Evolutionary conservation across 352 stramenopile species (phyloP), one percentile per base, ranked within the genome.

Genomic region (Phytopythium ostracodes): DNA sequence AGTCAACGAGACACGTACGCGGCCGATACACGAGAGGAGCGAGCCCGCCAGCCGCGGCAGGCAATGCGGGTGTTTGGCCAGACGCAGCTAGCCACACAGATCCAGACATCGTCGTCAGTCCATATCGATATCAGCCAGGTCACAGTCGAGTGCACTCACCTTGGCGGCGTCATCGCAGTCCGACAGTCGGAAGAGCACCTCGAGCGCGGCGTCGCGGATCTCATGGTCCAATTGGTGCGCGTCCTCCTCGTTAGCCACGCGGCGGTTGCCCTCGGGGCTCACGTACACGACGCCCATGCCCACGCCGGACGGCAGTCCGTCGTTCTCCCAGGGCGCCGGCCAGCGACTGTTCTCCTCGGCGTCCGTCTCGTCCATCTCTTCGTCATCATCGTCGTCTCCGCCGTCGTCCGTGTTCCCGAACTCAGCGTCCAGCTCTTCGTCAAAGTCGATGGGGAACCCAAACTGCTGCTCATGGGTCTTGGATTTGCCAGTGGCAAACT

Each of bases 211-310:
- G 58, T 94, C 85, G 9, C 85, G 77, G 63, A 94, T 81, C 67
- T 94, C 79, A 60, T 90, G 76, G 59, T 94, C 85, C 25, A 89
- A 63, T 60, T 87, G 82, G 20, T 60, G 56, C 1, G 66, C 60
- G n/a, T 82, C 76, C 8, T 81, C 70, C 17, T 84, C 79, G 2
- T 55, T 42, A 6, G 54, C 67, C 0, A 60, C 65, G 52, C 76
- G 82, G n/a, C 80, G 76, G 27, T 80, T 81, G 17, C 81, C 85
- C 40, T 89, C 80, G 0, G 78, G 72, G 46, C 77, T 89, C 20
- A 89, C 81, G 62, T 90, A 92, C 40, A 94, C 83, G 29, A 92
- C 76, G 42, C 85, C 85, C 77, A 94, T 90, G 40, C 82, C 82
- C 8, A 90, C 65, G 24, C 82, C 79, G 3, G 79, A 90, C 1